These are phyloP conservation scores for Fusarium graminum DNA, from an alignment of 2,329 filamentous ascomycete species.

Conservation along the genomic window DNA sequence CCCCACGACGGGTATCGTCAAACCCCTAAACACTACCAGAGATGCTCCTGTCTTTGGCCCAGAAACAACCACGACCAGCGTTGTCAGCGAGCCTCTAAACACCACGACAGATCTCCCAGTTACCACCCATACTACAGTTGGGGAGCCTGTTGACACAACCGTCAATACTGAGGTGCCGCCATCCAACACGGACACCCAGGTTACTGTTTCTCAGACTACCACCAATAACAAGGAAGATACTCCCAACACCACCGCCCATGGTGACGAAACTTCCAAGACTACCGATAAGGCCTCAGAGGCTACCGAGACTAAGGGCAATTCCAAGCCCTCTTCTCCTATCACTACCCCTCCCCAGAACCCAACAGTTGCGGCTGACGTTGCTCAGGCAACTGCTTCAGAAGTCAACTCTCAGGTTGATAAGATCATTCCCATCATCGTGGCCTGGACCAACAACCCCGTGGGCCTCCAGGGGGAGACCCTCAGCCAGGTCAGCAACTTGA, in stretches of 20 bases:
- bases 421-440: constrained; percentile 22
- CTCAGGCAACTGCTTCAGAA: constrained; percentile 19
- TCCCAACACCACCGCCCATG: neutral
- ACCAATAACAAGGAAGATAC: neutral
- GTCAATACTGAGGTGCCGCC: neutral
- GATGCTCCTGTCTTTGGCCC: neutral
- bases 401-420: constrained; percentile 11
- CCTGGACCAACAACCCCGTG: constrained; percentile 16
- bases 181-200: too few species aligned
- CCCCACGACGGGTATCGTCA: neutral
- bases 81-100: neutral
- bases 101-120: neutral
- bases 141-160: neutral
- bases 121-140: neutral
- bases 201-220: neutral
- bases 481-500: constrained; percentile 26
- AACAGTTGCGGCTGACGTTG: constrained; percentile 12
- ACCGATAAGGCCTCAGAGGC: neutral
- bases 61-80: neutral
- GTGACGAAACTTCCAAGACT: neutral
- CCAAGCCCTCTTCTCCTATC: neutral
- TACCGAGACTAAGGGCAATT: neutral
- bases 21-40: neutral
- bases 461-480: constrained; percentile 19
- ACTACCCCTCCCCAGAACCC: constrained; percentile 8